Base-by-base conservation (phyloP, 345 rosid species). In the Ceriops tagal region DNA sequence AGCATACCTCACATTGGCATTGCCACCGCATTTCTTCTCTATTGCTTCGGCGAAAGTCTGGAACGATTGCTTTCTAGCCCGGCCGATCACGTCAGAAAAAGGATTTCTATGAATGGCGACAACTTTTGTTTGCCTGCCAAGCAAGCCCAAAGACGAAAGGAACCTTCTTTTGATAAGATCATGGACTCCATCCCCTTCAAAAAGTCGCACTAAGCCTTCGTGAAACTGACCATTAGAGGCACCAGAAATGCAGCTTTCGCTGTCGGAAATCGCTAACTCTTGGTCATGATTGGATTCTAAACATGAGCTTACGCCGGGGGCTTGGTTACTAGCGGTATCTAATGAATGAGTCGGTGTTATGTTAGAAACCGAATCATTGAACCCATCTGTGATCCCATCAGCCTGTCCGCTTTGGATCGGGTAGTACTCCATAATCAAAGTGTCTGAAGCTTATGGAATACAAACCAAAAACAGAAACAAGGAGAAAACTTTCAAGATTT, bases 21-120 rank as follows among this genome's bases (percentile, higher is more conserved):
- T 46, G 8, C 88, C 92, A n/a, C 78, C 81, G 34, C 78, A 52
- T 52, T 88, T 89, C 30, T 47, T 65, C 72, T 80, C 85, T 71
- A 82, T 71, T 27, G 96, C 92, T 70, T 72, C 83, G 8, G 64
- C 31, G n/a, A 77, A 86, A 53, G 86, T 69, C 75, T 81, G 86
- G 64, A 89, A 95, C 0, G 88, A 69, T 28, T 82, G 88, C 39
- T 82, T 53, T 62, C 79, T 86, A 0, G 92, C 97, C 66, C 73
- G 83, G 26, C 84, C 80, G 49, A 64, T 71, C 3, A 70, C 27
- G 24, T 73, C 79, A 0, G 68, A 18, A 60, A 72, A 80, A 1
- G 79, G 56, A 60, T 86, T 87, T 78, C 82, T 75, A 6, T 79
- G 85, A 46, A 95, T 73, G 2, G 85, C 84, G 58, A 78, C 62